phyloP scores from a whole-genome alignment of 768 basidiomycete genomes.

The Tricholoma sp. region DNA sequence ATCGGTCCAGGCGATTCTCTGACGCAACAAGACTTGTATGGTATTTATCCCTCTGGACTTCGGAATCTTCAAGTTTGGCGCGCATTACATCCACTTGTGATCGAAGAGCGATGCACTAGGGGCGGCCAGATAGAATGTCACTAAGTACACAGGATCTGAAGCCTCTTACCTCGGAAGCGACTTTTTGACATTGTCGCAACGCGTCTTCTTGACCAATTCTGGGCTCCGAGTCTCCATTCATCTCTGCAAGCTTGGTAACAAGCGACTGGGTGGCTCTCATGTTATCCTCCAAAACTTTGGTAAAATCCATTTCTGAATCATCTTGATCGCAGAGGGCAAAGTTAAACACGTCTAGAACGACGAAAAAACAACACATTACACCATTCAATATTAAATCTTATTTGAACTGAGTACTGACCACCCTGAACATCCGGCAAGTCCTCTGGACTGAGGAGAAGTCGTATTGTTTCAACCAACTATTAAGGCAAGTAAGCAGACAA shows the following conservation, averaged over 20 bases:
- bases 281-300: conserved; percentile 46
- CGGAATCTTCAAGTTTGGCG: conserved; percentile 43
- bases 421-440: conserved; percentile 38
- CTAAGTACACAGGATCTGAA: background rate
- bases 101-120: conserved; percentile 51
- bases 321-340: conserved; percentile 36
- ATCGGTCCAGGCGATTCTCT: conserved; percentile 59
- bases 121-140: conserved; percentile 6
- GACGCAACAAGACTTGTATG: conserved; percentile 47
- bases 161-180: conserved; percentile 55
- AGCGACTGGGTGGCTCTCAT: conserved; percentile 55
- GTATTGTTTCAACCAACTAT: conserved; percentile 65
- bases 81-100: conserved; percentile 52
- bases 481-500: conserved; percentile 1
- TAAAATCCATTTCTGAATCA: conserved; percentile 31
- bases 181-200: conserved; percentile 45
- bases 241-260: conserved; percentile 50
- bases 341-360: conserved; percentile 39
- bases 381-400: conserved; percentile 24
- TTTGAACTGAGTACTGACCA: conserved; percentile 26
- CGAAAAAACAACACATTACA: conserved; percentile 2
- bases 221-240: conserved; percentile 30
- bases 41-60: conserved; percentile 43
- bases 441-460: conserved; percentile 49
- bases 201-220: conserved; percentile 32